These are phyloP conservation scores for Mortierella sp. DNA, from an alignment of 371 early-diverging fungal species.

Conservation along the genomic window DNA sequence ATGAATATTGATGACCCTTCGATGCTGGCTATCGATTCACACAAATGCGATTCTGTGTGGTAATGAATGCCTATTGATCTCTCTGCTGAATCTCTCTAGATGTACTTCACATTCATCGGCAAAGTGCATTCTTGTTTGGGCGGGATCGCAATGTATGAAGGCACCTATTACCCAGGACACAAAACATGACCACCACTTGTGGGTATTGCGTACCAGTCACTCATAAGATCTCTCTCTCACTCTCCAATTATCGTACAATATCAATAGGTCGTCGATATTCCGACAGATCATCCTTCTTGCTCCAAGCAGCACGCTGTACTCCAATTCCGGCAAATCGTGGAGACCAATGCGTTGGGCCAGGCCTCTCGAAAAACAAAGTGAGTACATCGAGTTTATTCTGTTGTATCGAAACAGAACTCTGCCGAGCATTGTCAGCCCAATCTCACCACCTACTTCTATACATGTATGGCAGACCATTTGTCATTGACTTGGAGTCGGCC, in stretches of 20 bases:
- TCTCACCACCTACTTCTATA: background rate
- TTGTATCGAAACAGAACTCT: too few relatives aligned
- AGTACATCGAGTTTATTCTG: too few relatives aligned
- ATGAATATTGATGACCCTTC: background rate
- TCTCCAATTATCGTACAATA: slow-evolving; percentile 1
- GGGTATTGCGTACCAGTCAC: background rate
- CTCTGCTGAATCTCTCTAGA: slow-evolving; percentile 57
- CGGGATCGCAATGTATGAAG: slow-evolving; percentile 82
- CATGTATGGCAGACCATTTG: slow-evolving; percentile 73
- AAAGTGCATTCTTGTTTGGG: slow-evolving; percentile 91
- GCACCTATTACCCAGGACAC: background rate
- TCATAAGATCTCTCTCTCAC: background rate
- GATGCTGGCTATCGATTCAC: background rate
- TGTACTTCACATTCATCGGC: slow-evolving; percentile 83
- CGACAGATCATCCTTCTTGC: slow-evolving; percentile 89
- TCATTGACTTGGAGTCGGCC: slow-evolving; percentile 93
- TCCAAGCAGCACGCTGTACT: slow-evolving; percentile 92
- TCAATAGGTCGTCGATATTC: slow-evolving; percentile 86
- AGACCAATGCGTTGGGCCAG: slow-evolving; percentile 55
- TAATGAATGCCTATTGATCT: too few relatives aligned
- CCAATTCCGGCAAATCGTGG: slow-evolving; percentile 78
- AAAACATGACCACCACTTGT: background rate
- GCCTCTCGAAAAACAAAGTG: slow-evolving; percentile 62
- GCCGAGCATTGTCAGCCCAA: background rate
- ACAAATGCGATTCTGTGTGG: too few relatives aligned